Conservation (phyloP, 352 stramenopile species). For the Phytophthora citrophthora region DNA sequence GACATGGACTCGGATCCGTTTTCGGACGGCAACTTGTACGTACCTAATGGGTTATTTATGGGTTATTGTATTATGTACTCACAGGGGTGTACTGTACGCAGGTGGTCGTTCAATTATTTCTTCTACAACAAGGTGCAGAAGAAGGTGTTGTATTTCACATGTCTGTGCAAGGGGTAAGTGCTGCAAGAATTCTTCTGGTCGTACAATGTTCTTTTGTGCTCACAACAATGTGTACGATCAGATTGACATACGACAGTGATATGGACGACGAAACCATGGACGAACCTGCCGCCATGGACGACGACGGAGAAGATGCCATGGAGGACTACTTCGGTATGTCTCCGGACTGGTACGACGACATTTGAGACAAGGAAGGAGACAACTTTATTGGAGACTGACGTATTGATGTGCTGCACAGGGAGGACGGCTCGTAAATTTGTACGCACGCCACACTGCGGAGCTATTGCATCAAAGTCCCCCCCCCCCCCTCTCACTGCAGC, state of each 20-base stretch:
- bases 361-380: too few relatives aligned
- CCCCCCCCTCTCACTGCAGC: constrained; percentile 26
- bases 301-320: constrained; percentile 79
- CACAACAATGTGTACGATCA: constrained; percentile 19
- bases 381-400: constrained; percentile 4
- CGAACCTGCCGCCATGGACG: constrained; percentile 64
- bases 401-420: constrained; percentile 34
- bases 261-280: constrained; percentile 88
- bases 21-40: constrained; percentile 88
- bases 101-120: constrained; percentile 96
- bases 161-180: constrained; percentile 88
- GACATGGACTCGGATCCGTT: constrained; percentile 95
- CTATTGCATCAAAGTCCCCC: not conserved
- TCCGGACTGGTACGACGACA: constrained; percentile 69
- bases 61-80: constrained; percentile 17
- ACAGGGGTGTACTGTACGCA: constrained; percentile 14
- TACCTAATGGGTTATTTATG: constrained; percentile 7
- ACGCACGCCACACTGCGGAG: constrained; percentile 18
- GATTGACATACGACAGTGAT: constrained; percentile 64
- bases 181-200: too few relatives aligned
- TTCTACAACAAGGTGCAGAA: constrained; percentile 95
- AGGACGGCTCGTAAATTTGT: constrained; percentile 60
- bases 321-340: constrained; percentile 91
- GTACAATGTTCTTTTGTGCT: too few relatives aligned
- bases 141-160: constrained; percentile 95